Percentiles rank a stretch among this genome's conserved stretches.
phyloP scores from a whole-genome alignment of 805 yeast genomes.

The Jamesozyma lodderae region DNA sequence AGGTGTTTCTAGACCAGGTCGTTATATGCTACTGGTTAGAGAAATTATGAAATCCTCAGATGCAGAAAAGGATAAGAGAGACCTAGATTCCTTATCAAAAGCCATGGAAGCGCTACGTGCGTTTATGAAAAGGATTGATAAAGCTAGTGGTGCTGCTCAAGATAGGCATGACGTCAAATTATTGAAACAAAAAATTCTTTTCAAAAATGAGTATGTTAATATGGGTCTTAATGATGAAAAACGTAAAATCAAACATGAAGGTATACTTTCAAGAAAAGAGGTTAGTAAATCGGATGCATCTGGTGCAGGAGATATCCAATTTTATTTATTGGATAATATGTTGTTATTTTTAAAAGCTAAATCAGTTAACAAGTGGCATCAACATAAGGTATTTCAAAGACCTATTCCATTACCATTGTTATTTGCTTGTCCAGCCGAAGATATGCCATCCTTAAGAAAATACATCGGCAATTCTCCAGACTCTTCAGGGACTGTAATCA shows the following conservation, averaged over 20 bases:
- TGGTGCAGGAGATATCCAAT: slow-evolving; percentile 60
- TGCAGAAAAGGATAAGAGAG: slow-evolving; percentile 52
- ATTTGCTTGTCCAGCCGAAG: slow-evolving; percentile 69
- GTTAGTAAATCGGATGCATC: slow-evolving; percentile 20
- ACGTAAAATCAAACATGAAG: slow-evolving; percentile 49
- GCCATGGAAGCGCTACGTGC: slow-evolving; percentile 70
- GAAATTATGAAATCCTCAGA: slow-evolving; percentile 83
- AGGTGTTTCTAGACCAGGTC: slow-evolving; percentile 92
- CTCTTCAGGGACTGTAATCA: slow-evolving; percentile 24
- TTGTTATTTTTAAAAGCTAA: slow-evolving; percentile 78
- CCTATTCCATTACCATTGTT: slow-evolving; percentile 77
- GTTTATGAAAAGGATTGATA: slow-evolving; percentile 62
- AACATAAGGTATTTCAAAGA: slow-evolving; percentile 80
- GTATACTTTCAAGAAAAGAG: slow-evolving; percentile 30
- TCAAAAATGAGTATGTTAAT: slow-evolving; percentile 78
- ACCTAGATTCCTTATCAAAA: slow-evolving; percentile 43
- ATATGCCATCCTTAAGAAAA: slow-evolving; percentile 54
- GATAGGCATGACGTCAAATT: slow-evolving; percentile 86
- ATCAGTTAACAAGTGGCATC: slow-evolving; percentile 81
- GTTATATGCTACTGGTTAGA: slow-evolving; percentile 77
- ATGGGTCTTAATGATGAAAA: slow-evolving; percentile 76
- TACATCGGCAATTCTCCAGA: slow-evolving; percentile 27
- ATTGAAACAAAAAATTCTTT: slow-evolving; percentile 73
- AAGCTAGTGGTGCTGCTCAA: slow-evolving; percentile 87
- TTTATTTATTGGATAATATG: slow-evolving; percentile 83